phyloP scores from a whole-genome alignment of 345 rosid species.

The Angophora floribunda region DNA sequence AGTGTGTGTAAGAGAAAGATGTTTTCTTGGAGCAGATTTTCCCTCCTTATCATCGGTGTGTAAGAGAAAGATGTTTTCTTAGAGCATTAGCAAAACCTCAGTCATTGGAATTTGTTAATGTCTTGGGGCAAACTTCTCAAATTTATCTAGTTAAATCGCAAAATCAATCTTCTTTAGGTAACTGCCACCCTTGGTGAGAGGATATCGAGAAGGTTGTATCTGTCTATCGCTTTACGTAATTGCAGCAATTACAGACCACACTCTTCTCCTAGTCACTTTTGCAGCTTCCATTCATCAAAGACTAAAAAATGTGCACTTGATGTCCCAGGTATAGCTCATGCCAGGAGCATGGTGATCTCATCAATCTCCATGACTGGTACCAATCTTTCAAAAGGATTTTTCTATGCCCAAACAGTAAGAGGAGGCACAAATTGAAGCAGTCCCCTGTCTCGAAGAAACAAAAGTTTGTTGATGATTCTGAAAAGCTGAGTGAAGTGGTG shows the following conservation, averaged over 20 bases:
- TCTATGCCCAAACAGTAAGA: constrained; percentile 20
- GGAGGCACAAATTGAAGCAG: constrained; percentile 43
- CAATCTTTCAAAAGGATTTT: constrained; percentile 67
- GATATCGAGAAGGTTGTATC: background rate
- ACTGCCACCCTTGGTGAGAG: background rate
- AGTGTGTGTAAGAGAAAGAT: background rate
- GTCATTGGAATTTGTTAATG: background rate
- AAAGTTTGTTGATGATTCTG: constrained; percentile 35
- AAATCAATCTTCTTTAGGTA: background rate
- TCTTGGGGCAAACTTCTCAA: background rate
- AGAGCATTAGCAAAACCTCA: background rate
- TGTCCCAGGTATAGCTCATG: constrained; percentile 55
- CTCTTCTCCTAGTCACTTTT: background rate
- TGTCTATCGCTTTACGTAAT: background rate
- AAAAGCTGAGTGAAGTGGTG: constrained; percentile 46
- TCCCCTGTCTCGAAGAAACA: constrained; percentile 51
- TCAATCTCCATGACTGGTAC: constrained; percentile 93
- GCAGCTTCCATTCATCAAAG: background rate
- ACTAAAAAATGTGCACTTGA: background rate
- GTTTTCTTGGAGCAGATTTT: background rate
- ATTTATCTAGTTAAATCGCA: background rate
- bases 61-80: background rate
- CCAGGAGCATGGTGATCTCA: constrained; percentile 85
- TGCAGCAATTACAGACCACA: background rate
- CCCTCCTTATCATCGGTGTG: background rate